Base-by-base conservation (phyloP, 306 rosid genomes). In the Sechiopsis laciniata region DNA sequence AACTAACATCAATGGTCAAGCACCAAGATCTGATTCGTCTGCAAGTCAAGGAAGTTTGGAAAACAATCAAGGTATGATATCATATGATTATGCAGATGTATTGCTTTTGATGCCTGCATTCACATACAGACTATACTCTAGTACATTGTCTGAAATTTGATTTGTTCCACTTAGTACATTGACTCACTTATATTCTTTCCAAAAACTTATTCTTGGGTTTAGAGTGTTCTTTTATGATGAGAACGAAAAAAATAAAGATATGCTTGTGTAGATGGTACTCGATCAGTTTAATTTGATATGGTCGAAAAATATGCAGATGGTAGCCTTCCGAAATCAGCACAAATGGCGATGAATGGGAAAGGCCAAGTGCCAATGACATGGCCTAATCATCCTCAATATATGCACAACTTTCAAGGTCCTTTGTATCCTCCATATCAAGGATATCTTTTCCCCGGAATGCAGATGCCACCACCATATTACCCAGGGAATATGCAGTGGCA, bases 401-500 rank as follows among this genome's bases (percentile, higher is more conserved):
- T 86, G 77, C 96, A 82, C 71, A 89, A 87, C 84, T 85, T 94
- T 81, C 98, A 94, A 77, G 98, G 96, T 72, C 92, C 85, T 66
- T 50, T 84, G 45, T 89, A 78, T 82, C 88, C 90, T 17, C 98
- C 99, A 56, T 91, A 87, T 84, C 96, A 85, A 83, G 88, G 91
- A 16, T 90, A 88, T 79, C 72, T 80, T 67, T 89, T 84, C 76
- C 96, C 96, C 32, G 96, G 96, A 50, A 87, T 91, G 99, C 98
- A 86, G 80, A 83, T 83, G 78, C 90, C 90, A 0, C 77, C 90
- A 64, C 76, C 98, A n/a, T 95, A 85, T 72, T 89, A 77, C 85
- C 89, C 95, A 2, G 95, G 96, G 70, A 87, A 80, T 78, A 80
- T 91, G 96, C 96, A 85, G 57, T 95, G 97, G 97, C 90, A 88